phyloP scores from a whole-genome alignment of 331 rosid species.

The Quercus lobata region DNA sequence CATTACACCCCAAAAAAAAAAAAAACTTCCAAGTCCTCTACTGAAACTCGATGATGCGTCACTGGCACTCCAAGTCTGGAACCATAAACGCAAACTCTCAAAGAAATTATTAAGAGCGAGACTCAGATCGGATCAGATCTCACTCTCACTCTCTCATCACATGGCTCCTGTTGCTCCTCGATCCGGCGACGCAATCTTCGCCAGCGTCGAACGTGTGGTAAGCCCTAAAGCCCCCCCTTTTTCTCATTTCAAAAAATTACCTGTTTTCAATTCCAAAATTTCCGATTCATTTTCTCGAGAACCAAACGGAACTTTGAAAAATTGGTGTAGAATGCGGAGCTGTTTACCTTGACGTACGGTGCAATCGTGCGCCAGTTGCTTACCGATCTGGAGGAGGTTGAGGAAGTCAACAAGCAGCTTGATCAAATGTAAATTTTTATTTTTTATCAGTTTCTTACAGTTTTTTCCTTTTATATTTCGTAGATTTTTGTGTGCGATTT shows the following conservation, averaged over 20 bases:
- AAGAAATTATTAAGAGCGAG: neutral
- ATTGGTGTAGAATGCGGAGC: conserved; percentile 76
- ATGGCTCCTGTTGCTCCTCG: conserved; percentile 93
- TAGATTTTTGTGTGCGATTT: too few relatives aligned
- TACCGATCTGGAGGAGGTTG: conserved; percentile 96
- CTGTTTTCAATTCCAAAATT: neutral
- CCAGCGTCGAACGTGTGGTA: conserved; percentile 93
- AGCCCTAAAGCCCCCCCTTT: conserved; percentile 8
- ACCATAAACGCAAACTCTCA: neutral
- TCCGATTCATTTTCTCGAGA: neutral
- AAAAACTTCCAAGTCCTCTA: too few relatives aligned
- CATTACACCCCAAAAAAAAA: too few relatives aligned
- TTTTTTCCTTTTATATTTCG: neutral
- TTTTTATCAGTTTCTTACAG: neutral
- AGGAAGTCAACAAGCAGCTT: conserved; percentile 98
- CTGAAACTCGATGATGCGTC: neutral
- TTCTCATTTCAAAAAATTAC: neutral
- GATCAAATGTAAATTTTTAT: conserved; percentile 72
- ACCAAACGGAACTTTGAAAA: neutral
- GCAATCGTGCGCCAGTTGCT: conserved; percentile 97
- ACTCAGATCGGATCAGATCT: conserved; percentile 16
- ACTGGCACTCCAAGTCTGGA: neutral
- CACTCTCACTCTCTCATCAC: neutral
- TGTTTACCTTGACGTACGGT: conserved; percentile 91
- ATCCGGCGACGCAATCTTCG: conserved; percentile 91